Evolutionary conservation across 2,329 filamentous ascomycete species (phyloP).

Genomic region (Coniochaeta prunicola): DNA sequence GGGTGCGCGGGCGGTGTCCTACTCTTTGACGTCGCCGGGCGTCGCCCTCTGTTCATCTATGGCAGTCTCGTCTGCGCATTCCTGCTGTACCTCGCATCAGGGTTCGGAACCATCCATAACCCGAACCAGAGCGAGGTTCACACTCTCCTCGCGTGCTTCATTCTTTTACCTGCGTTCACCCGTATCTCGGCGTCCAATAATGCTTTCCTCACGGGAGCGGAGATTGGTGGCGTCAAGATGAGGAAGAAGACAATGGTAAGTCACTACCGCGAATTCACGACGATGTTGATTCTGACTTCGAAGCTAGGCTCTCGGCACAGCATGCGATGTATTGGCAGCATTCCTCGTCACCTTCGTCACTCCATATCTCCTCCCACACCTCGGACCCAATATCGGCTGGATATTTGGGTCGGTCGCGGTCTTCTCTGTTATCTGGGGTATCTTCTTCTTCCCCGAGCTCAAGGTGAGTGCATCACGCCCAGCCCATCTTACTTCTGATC

Average conservation of each 20-base stretch:
- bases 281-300: background rate
- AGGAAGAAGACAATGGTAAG: slow-evolving; percentile 7
- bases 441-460: slow-evolving; percentile 8
- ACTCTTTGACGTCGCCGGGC: slow-evolving; percentile 13
- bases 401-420: slow-evolving; percentile 3
- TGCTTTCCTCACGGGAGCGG: slow-evolving; percentile 4
- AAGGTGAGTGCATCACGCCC: slow-evolving; percentile 1
- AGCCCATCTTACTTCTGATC: too few species aligned
- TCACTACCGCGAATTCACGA: background rate
- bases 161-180: slow-evolving; percentile 3
- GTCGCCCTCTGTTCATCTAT: slow-evolving; percentile 5
- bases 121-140: slow-evolving; percentile 1
- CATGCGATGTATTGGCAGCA: slow-evolving; percentile 5
- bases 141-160: slow-evolving; percentile 3
- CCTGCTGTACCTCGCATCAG: slow-evolving; percentile 4
- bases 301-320: slow-evolving; percentile 3
- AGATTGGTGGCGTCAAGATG: slow-evolving; percentile 6
- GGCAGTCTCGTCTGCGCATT: slow-evolving; percentile 2
- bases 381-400: slow-evolving; percentile 4
- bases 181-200: slow-evolving; percentile 3
- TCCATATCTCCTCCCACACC: slow-evolving; percentile 4
- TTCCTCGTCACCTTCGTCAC: slow-evolving; percentile 8
- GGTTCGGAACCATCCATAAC: slow-evolving; percentile 2
- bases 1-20: slow-evolving; percentile 35
- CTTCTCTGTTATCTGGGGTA: slow-evolving; percentile 3